These are phyloP conservation scores for Serendipita indica DNA, from an alignment of 768 basidiomycete genomes.

Conservation along the genomic window DNA sequence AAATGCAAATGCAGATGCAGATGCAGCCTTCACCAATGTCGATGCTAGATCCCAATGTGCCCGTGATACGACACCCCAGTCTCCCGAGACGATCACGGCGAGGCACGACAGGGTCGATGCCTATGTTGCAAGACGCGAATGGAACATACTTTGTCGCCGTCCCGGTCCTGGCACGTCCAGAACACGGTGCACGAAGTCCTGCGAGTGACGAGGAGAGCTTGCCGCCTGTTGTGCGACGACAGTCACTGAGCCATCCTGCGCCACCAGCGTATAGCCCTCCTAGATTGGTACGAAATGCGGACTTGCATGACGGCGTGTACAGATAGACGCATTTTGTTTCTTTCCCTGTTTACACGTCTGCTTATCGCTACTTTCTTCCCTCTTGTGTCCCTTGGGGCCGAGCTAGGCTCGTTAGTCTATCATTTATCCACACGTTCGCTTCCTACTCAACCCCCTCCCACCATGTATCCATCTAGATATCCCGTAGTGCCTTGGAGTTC, in stretches of 20 bases:
- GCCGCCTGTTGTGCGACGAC: neutral
- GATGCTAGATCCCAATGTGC: neutral
- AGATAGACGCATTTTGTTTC: neutral
- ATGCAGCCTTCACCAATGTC: neutral
- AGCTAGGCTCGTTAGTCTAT: too few species aligned
- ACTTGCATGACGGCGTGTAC: neutral
- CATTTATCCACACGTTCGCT: too few species aligned
- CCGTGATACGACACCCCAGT: neutral
- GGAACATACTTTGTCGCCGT: neutral
- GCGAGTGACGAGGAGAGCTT: slow-evolving; percentile 3
- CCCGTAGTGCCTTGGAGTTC: too few species aligned
- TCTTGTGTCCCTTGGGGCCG: too few species aligned
- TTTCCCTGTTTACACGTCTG: neutral
- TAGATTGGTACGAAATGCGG: neutral
- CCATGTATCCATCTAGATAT: too few species aligned
- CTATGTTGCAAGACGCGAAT: neutral
- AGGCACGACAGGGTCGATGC: neutral
- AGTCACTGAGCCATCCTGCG: neutral
- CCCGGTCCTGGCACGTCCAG: too few species aligned
- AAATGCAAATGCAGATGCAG: too few species aligned
- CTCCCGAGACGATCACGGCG: neutral
- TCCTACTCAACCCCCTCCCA: too few species aligned
- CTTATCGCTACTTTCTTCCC: too few species aligned
- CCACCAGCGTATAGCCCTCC: slow-evolving; percentile 1
- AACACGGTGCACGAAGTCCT: neutral